Evolutionary conservation across 345 rosid species (phyloP).

Genomic region (Viola odorata): DNA sequence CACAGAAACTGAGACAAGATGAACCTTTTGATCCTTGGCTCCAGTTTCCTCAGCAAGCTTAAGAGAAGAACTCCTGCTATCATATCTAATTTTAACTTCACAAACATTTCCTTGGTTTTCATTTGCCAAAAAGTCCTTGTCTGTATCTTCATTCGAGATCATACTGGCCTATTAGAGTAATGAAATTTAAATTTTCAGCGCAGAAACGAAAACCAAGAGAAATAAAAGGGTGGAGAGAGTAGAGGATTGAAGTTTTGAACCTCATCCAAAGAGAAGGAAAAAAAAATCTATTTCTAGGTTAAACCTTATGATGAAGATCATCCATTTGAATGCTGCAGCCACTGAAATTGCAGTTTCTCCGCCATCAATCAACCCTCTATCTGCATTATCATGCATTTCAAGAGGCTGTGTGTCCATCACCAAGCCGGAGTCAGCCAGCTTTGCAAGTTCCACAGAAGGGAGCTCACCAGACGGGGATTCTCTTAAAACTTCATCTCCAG

Average conservation of each 20-base stretch:
- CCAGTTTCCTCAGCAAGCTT: conserved; percentile 19
- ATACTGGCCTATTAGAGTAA: conserved; percentile 27
- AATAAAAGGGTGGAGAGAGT: conserved; percentile 1
- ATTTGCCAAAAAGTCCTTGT: conserved; percentile 13
- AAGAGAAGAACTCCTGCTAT: conserved; percentile 22
- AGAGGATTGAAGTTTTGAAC: not conserved
- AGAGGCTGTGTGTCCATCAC: conserved; percentile 18
- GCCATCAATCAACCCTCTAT: conserved; percentile 26
- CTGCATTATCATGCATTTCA: conserved; percentile 22
- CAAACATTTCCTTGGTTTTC: conserved; percentile 18
- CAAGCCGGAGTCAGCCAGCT: conserved; percentile 9
- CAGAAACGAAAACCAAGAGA: not conserved
- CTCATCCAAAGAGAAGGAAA: not conserved
- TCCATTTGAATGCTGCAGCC: conserved; percentile 21
- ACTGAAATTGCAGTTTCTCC: conserved; percentile 17
- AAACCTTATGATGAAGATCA: conserved; percentile 30
- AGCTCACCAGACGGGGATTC: conserved; percentile 14
- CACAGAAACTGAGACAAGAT: not conserved
- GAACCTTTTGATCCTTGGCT: conserved; percentile 37
- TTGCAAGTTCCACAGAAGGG: conserved; percentile 11
- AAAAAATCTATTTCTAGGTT: not conserved
- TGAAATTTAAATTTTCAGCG: too few relatives aligned
- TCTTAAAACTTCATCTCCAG: conserved; percentile 31
- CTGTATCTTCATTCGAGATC: conserved; percentile 28
- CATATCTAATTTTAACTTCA: conserved; percentile 18